These are phyloP conservation scores for Verticillium klebahnii DNA, from an alignment of 2,329 filamentous ascomycete genomes.

Conservation along the genomic window DNA sequence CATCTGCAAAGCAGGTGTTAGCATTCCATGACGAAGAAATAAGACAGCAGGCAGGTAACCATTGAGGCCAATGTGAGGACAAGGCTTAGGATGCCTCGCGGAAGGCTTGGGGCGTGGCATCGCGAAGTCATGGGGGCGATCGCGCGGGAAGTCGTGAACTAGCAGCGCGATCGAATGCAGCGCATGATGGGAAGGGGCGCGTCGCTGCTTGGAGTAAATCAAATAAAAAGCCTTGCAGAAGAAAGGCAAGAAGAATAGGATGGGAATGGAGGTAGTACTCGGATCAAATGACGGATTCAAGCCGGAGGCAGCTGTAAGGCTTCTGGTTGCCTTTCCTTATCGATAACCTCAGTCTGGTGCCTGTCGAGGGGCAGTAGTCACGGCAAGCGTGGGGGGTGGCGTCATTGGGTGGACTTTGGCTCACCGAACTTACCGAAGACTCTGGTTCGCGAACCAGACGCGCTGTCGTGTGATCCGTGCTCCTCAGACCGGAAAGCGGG, in stretches of 20 bases:
- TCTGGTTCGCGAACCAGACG: background rate
- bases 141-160: background rate
- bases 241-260: background rate
- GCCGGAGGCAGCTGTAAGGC: background rate
- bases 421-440: background rate
- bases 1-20: slow-evolving; percentile 10
- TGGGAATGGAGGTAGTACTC: background rate
- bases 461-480: background rate
- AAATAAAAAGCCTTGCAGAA: background rate
- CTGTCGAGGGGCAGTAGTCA: background rate
- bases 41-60: background rate
- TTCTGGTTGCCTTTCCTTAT: background rate
- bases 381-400: background rate
- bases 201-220: too few species aligned
- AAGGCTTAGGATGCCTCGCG: background rate
- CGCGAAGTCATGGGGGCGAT: background rate
- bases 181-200: background rate
- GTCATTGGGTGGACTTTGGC: background rate
- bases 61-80: background rate
- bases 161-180: background rate
- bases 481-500: background rate
- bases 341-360: background rate
- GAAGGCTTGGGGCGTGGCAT: background rate
- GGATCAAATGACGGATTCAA: background rate
- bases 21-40: background rate